Percentiles rank a stretch among this genome's conserved stretches.
Evolutionary conservation across 2,329 filamentous ascomycete genomes (phyloP).

Genomic region (Fusarium setosum): DNA sequence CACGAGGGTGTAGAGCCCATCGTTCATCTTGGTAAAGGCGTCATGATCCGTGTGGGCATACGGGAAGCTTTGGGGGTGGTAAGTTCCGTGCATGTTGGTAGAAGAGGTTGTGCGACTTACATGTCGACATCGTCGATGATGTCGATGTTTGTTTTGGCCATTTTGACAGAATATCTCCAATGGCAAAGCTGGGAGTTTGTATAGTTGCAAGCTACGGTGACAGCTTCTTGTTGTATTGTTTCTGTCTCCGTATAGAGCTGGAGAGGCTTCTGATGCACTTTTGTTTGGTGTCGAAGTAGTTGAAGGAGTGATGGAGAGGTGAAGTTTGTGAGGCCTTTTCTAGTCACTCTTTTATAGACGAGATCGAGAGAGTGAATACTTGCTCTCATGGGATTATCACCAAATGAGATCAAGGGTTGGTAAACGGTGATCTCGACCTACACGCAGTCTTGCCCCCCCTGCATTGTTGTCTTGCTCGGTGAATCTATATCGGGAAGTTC

Average conservation of each 20-base stretch:
- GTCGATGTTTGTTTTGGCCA: slow-evolving; percentile 42
- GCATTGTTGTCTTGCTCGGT: slow-evolving; percentile 3
- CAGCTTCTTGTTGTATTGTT: background rate
- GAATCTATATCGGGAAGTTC: slow-evolving; percentile 3
- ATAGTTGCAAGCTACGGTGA: background rate
- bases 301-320: background rate
- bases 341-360: background rate
- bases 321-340: slow-evolving; percentile 17
- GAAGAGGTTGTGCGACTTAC: slow-evolving; percentile 14
- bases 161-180: slow-evolving; percentile 2
- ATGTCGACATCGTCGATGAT: slow-evolving; percentile 41
- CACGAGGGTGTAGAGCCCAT: slow-evolving; percentile 74
- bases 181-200: too few relatives aligned
- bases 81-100: background rate
- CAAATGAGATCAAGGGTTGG: background rate
- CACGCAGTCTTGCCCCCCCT: background rate
- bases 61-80: slow-evolving; percentile 74
- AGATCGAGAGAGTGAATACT: background rate
- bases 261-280: background rate
- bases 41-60: slow-evolving; percentile 73
- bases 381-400: background rate
- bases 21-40: slow-evolving; percentile 65
- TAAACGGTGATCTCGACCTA: background rate
- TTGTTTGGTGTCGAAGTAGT: background rate
- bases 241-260: background rate